Evolutionary conservation across 306 rosid genomes (phyloP).

Genomic region (Quercus berberidifolia): DNA sequence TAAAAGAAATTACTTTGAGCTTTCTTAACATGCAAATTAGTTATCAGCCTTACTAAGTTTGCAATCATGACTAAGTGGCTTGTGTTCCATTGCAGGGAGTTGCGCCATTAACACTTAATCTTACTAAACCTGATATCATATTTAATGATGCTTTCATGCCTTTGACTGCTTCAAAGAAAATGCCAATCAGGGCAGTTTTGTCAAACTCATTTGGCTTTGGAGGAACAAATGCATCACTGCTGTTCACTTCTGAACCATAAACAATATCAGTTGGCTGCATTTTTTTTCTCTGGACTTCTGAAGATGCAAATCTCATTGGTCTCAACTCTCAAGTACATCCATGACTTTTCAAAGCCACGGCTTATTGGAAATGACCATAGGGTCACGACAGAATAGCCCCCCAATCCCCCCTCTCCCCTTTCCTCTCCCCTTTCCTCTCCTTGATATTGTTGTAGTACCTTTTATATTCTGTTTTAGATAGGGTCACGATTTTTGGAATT

Average conservation of each 20-base stretch:
- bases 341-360: neutral
- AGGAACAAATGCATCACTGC: slow-evolving; percentile 89
- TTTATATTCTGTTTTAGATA: neutral
- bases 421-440: neutral
- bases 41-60: neutral
- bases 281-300: neutral
- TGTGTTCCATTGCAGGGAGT: slow-evolving; percentile 56
- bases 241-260: slow-evolving; percentile 56
- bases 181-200: slow-evolving; percentile 68
- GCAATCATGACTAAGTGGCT: neutral
- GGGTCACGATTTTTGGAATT: neutral
- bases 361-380: neutral
- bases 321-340: neutral
- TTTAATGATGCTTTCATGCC: slow-evolving; percentile 70
- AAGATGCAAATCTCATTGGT: neutral
- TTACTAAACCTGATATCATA: slow-evolving; percentile 72
- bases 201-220: slow-evolving; percentile 96
- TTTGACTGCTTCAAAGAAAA: slow-evolving; percentile 51
- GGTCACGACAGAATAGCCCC: too few relatives aligned
- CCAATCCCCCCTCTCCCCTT: too few relatives aligned
- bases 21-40: neutral
- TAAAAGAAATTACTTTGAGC: neutral
- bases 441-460: neutral
- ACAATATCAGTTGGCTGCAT: slow-evolving; percentile 1
- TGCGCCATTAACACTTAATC: slow-evolving; percentile 91